Evolutionary conservation across 108 stramenopile species (phyloP), one percentile per base, ranked within the genome.

Genomic region (Fistulifera solaris): DNA sequence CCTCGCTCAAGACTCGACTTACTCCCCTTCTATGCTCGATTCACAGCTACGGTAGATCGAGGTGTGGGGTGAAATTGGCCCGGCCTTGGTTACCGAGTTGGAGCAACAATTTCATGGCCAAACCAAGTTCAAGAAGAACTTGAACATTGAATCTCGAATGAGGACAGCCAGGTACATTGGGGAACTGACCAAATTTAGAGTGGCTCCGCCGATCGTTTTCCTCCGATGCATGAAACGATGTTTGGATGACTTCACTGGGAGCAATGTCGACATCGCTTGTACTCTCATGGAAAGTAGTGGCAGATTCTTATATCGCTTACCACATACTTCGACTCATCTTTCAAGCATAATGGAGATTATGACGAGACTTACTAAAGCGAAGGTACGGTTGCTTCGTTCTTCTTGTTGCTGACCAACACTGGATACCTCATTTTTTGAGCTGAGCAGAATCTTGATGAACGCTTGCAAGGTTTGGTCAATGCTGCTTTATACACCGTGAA

Each of bases 181-280:
- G 10, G 97, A 98, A 64, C 68, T 98, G 7, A 93, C 93, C 18
- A 98, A 96, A 57, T 98, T 98, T 58, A 72, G 82, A 26, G 81
- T 93, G 25, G 93, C 95, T 19, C 93, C 95, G 6, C 93, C 93
- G 1, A 90, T 94, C 28, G 85, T 96, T 14, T 77, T 79, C 17
- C 74, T 97, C 18, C 80, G 86, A 48, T 83, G 87, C 35, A 63
- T 96, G 6, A 60, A 76, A 56, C 65, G 84, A 13, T 94, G 93
- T 54, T 53, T 96, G 28, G 74, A 87, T 50, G 95, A 98, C 51
- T 96, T 98, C 61, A 69, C 59, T 42, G 83, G 85, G 6, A 68
- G 65, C 54, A 87, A 94, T 66, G 86, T 97, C 38, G 91, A 97
- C 56, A 72, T 94, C 4, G 73, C 86, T 17, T 91, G 91, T 50